These are phyloP conservation scores for Metschnikowia borealis DNA, from an alignment of 805 yeast genomes.

Conservation along the genomic window DNA sequence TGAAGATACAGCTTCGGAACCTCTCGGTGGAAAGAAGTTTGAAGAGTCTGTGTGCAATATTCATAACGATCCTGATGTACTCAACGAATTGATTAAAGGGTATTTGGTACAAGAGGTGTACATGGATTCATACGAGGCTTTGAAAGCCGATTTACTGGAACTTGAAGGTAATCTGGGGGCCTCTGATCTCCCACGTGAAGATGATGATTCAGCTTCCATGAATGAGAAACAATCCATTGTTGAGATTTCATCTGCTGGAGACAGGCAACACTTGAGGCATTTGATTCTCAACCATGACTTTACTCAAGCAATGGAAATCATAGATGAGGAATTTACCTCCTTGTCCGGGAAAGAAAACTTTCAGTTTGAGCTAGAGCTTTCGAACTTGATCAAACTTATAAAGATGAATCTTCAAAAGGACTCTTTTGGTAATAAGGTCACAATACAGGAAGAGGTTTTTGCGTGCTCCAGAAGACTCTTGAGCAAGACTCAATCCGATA, in stretches of 20 bases:
- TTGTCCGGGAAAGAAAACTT: constrained; percentile 8
- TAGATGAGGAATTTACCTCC: constrained; percentile 5
- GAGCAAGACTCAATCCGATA: neutral
- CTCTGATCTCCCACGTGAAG: neutral
- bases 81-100: constrained; percentile 34
- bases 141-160: constrained; percentile 27
- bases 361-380: constrained; percentile 25
- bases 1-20: neutral
- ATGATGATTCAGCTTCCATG: neutral
- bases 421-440: constrained; percentile 19
- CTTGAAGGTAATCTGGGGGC: constrained; percentile 16
- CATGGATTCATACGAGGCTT: constrained; percentile 32
- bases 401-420: constrained; percentile 20
- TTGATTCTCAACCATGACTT: constrained; percentile 8
- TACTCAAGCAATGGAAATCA: constrained; percentile 5
- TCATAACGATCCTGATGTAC: constrained; percentile 24
- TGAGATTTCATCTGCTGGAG: constrained; percentile 3
- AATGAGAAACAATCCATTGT: constrained; percentile 1
- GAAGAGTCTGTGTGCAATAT: constrained; percentile 23
- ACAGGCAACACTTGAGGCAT: constrained; percentile 6
- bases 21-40: constrained; percentile 4
- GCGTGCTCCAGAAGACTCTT: neutral
- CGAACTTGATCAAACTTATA: constrained; percentile 23
- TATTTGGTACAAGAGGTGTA: constrained; percentile 39
- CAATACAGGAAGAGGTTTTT: constrained; percentile 13